These are phyloP conservation scores for Paxillus involutus DNA, from an alignment of 768 basidiomycete genomes.

Conservation along the genomic window DNA sequence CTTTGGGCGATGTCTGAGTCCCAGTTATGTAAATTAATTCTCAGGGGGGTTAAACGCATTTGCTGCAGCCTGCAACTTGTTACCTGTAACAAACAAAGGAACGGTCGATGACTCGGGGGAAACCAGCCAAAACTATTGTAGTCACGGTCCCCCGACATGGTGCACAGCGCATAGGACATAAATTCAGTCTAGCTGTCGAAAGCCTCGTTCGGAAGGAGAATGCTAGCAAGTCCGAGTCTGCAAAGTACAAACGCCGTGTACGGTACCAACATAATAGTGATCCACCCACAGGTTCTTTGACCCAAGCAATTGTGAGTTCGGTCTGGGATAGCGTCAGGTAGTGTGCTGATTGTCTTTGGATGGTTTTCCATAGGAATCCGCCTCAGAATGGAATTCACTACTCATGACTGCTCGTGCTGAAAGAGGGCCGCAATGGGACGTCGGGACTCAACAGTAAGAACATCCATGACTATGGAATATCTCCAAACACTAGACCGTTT, in stretches of 20 bases:
- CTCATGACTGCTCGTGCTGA: constrained; percentile 77
- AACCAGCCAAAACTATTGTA: constrained; percentile 55
- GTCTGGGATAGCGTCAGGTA: neutral
- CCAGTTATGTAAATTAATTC: too few species aligned
- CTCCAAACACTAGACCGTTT: neutral
- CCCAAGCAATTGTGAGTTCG: constrained; percentile 63
- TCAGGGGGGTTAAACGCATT: too few species aligned
- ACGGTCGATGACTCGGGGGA: constrained; percentile 35
- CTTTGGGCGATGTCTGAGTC: too few species aligned
- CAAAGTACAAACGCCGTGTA: constrained; percentile 28
- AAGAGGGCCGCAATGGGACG: constrained; percentile 85
- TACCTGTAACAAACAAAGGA: too few species aligned
- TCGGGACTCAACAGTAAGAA: constrained; percentile 81
- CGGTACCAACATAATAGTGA: constrained; percentile 62
- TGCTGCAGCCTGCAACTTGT: too few species aligned
- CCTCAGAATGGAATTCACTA: constrained; percentile 85
- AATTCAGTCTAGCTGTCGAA: constrained; percentile 60
- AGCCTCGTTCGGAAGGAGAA: constrained; percentile 49
- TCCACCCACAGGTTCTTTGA: constrained; percentile 39
- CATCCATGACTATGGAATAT: neutral
- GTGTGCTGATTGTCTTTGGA: constrained; percentile 1
- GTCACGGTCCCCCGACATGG: constrained; percentile 74
- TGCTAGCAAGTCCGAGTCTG: constrained; percentile 57
- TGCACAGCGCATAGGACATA: constrained; percentile 67
- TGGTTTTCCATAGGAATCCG: constrained; percentile 54